Conservation (phyloP, 179 eudicot species). For the Dionaea muscipula region DNA sequence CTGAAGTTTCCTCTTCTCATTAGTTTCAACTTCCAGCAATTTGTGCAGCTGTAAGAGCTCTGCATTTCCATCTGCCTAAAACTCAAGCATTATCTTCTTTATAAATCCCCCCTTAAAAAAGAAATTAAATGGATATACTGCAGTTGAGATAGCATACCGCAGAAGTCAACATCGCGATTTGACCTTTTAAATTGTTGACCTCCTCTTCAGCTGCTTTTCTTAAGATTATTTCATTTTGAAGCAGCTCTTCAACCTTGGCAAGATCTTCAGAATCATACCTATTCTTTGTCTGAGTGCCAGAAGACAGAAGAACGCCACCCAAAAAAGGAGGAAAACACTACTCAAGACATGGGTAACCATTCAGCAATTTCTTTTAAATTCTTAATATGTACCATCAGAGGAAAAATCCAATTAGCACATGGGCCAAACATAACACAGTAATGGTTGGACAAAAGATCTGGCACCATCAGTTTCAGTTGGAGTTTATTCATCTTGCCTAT, state of each 20-base stretch:
- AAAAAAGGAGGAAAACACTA: neutral
- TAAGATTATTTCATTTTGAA: slow-evolving; percentile 46
- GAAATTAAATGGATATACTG: neutral
- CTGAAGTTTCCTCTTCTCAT: slow-evolving; percentile 64
- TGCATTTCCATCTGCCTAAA: slow-evolving; percentile 58
- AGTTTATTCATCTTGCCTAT: no score
- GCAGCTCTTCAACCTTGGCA: slow-evolving; percentile 41
- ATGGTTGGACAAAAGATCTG: no score
- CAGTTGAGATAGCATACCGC: slow-evolving; percentile 31
- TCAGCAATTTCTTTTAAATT: no score
- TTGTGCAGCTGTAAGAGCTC: slow-evolving; percentile 47
- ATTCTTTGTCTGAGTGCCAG: slow-evolving; percentile 26
- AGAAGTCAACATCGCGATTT: slow-evolving; percentile 34
- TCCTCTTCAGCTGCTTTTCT: slow-evolving; percentile 82
- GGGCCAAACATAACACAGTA: no score
- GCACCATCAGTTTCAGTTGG: no score
- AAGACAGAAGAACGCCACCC: slow-evolving; percentile 9
- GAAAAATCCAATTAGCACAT: no score
- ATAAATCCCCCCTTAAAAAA: neutral
- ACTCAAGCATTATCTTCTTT: slow-evolving; percentile 17
- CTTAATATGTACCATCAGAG: no score
- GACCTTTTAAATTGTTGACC: slow-evolving; percentile 45
- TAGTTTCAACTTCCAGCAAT: slow-evolving; percentile 65
- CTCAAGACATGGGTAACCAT: neutral
- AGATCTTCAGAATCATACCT: slow-evolving; percentile 40